phyloP scores from a whole-genome alignment of 1,284 basidiomycete genomes.

The Moesziomyces globuligerus region DNA sequence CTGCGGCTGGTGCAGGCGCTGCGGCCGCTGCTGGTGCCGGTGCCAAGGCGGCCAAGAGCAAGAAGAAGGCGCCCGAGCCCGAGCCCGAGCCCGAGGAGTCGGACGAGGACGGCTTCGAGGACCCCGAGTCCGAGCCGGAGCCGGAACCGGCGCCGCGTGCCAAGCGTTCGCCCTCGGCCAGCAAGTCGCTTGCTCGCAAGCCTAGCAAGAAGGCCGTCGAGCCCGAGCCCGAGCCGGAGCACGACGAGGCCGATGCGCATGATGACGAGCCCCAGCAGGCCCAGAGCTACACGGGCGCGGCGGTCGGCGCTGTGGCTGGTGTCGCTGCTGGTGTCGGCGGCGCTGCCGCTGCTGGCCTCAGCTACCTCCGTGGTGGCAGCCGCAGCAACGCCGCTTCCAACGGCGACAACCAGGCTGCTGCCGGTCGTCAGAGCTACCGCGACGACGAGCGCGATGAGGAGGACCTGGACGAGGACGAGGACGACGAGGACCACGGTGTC shows the following conservation, averaged over 20 bases:
- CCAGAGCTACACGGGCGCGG: slow-evolving; percentile 59
- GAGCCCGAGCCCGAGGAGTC: slow-evolving; percentile 35
- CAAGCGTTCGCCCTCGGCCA: slow-evolving; percentile 22
- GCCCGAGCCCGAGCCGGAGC: slow-evolving; percentile 28
- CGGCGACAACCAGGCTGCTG: slow-evolving; percentile 20
- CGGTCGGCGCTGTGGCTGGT: slow-evolving; percentile 53
- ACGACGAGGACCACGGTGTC: slow-evolving; percentile 24
- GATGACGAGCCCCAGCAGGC: slow-evolving; percentile 31
- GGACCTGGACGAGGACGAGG: slow-evolving; percentile 48
- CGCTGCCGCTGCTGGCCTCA: slow-evolving; percentile 50
- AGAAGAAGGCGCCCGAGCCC: slow-evolving; percentile 42
- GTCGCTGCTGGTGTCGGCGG: slow-evolving; percentile 53
- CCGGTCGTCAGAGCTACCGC: slow-evolving; percentile 23
- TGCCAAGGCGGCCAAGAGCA: slow-evolving; percentile 39
- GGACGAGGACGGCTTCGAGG: slow-evolving; percentile 29
- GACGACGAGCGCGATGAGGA: slow-evolving; percentile 21
- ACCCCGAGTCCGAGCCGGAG: slow-evolving; percentile 30
- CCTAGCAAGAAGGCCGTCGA: slow-evolving; percentile 31
- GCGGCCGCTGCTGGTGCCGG: slow-evolving; percentile 21
- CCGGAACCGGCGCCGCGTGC: slow-evolving; percentile 17
- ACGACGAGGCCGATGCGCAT: no score
- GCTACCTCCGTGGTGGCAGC: slow-evolving; percentile 43
- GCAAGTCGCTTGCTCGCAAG: slow-evolving; percentile 38
- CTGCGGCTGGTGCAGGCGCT: slow-evolving; percentile 38
- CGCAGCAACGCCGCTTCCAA: slow-evolving; percentile 23